Base-by-base conservation (phyloP, 331 rosid species). In the Cydonia oblonga region DNA sequence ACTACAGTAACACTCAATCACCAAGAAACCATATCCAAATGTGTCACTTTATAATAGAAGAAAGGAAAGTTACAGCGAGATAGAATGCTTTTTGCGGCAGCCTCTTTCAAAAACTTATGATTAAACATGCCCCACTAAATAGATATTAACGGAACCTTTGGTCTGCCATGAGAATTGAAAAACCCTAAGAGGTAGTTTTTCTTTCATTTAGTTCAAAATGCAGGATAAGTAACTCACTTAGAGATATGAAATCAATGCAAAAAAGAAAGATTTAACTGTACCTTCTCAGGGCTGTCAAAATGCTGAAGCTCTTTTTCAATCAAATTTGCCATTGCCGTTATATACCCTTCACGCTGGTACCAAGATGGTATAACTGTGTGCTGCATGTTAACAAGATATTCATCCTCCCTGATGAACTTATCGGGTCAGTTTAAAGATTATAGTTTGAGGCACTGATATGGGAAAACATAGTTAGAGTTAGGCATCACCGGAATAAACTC, bases 291-390 rank as follows among this genome's bases (percentile, higher is more conserved):
- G 66, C 6, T 28, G 14, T 87, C 90, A 73, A 92, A 92, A 71
- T 30, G 24, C 33, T 75, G 80, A 56, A 92, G 83, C 79, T 92
- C 98, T 18, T 86, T 87, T 75, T 92, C 96, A 70, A 92, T 92
- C 81, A 92, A 88, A 81, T 92, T 79, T 75, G 93, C 91, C 98
- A 90, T 92, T 68, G 98, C 93, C 72, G 82, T 92, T 81, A 92
- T 90, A 81, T 92, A 92, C 66, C 98, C 98, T 81, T 90, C 96
- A 30, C 98, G 96, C 81, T 92, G 98, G 86, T 90, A 92, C 98
- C 98, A 92, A 0, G 98, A 92, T 75, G 98, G 98, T 78, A 92
- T 92, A 16, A 92, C 98, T 7, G 98, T 90, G 80, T 92, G 98
- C 84, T 92, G 96, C 98, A 92, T 92, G 89, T 90, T 92, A 87